Conservation (phyloP, 495 filamentous ascomycete species). For the Aspergillus nidulans region DNA sequence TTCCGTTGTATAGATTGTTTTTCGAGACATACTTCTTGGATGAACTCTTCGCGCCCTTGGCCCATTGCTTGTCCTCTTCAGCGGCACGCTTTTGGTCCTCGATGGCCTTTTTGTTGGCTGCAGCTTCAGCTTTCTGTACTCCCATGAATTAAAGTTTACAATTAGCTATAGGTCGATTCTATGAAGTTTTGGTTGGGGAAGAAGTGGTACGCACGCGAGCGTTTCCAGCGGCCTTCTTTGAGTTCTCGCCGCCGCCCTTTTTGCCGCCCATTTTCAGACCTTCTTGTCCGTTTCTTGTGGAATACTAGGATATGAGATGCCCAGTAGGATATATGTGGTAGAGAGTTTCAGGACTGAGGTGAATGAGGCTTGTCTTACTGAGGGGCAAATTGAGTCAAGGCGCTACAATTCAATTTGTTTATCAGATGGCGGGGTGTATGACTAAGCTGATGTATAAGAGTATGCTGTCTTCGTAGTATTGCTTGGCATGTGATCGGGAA, state of each 20-base stretch:
- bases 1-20: no score
- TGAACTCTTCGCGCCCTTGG: slow-evolving; percentile 75
- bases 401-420: not conserved
- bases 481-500: slow-evolving; percentile 1
- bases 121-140: slow-evolving; percentile 78
- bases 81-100: slow-evolving; percentile 63
- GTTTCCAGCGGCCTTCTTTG: slow-evolving; percentile 87
- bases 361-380: not conserved
- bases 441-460: slow-evolving; percentile 4
- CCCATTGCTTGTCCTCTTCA: slow-evolving; percentile 74
- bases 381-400: slow-evolving; percentile 5
- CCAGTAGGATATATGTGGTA: not conserved
- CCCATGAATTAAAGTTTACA: not conserved
- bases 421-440: slow-evolving; percentile 10
- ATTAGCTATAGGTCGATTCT: not conserved
- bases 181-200: not conserved
- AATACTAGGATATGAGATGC: not conserved
- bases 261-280: slow-evolving; percentile 43
- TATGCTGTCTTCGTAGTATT: not conserved
- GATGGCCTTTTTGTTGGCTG: slow-evolving; percentile 67
- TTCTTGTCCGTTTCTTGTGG: not conserved
- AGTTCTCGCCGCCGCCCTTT: slow-evolving; percentile 67
- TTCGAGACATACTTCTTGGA: slow-evolving; percentile 82
- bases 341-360: not conserved
- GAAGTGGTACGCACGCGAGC: slow-evolving; percentile 48